These are phyloP conservation scores for Bothriochloa decipiens DNA, from an alignment of 176 grass and related monocot genomes.

Conservation along the genomic window DNA sequence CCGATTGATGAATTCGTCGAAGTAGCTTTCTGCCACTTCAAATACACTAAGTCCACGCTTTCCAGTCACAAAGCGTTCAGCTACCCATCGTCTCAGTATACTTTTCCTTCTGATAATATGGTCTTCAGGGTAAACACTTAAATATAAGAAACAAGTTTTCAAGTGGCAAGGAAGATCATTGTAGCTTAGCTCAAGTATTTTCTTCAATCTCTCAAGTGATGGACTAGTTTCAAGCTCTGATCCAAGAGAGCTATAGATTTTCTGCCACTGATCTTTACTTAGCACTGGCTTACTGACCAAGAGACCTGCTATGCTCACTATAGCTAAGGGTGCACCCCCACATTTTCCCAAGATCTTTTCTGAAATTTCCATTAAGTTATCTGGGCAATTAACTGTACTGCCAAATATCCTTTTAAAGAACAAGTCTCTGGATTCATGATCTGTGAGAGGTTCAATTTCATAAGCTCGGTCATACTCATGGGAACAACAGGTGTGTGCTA, in stretches of 20 bases:
- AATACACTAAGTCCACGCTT: constrained; percentile 39
- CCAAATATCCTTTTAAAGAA: constrained; percentile 47
- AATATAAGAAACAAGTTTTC: constrained; percentile 54
- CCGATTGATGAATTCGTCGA: constrained; percentile 41
- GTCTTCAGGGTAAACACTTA: constrained; percentile 45
- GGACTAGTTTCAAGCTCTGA: constrained; percentile 42
- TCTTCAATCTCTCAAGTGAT: constrained; percentile 46
- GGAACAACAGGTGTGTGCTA: constrained; percentile 34
- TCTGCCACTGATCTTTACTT: constrained; percentile 39
- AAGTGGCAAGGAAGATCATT: constrained; percentile 50
- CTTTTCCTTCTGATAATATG: constrained; percentile 42
- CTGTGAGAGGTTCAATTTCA: constrained; percentile 43
- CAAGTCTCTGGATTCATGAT: constrained; percentile 28
- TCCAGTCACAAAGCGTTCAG: constrained; percentile 42
- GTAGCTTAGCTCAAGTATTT: constrained; percentile 57
- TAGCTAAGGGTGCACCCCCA: constrained; percentile 36
- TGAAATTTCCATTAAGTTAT: constrained; percentile 11
- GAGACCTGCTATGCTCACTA: constrained; percentile 49
- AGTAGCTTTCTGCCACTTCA: constrained; percentile 40
- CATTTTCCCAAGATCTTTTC: constrained; percentile 43
- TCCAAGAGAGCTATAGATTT: constrained; percentile 38
- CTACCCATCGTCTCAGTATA: constrained; percentile 45
- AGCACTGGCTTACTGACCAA: constrained; percentile 19
- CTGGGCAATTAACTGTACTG: constrained; percentile 14
- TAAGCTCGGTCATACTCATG: constrained; percentile 46